Conservation (phyloP, 1,284 basidiomycete species). For the Singerocomus inundabilis region DNA sequence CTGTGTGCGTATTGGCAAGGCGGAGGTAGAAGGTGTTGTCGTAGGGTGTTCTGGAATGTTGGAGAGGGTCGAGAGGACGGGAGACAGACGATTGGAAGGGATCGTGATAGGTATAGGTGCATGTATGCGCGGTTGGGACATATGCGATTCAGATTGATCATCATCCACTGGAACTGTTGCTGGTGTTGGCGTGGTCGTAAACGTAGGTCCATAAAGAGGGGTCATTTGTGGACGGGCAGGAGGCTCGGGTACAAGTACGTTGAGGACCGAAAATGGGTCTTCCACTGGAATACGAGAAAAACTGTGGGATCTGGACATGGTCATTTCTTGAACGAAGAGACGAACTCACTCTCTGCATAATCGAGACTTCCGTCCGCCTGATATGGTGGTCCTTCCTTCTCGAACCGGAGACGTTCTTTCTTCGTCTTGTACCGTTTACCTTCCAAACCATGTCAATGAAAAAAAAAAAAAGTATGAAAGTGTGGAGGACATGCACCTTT, state of each 20-base stretch:
- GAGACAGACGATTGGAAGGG: slow-evolving; percentile 14
- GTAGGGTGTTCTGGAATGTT: slow-evolving; percentile 1
- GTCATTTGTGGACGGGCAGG: slow-evolving; percentile 51
- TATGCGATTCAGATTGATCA: slow-evolving; percentile 4
- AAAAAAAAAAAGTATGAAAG: neutral
- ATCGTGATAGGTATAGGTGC: slow-evolving; percentile 12
- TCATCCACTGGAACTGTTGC: neutral
- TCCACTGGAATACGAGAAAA: slow-evolving; percentile 52
- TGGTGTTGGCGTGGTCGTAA: slow-evolving; percentile 4
- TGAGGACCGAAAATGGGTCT: slow-evolving; percentile 69
- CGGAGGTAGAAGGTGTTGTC: slow-evolving; percentile 1
- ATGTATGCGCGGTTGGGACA: neutral
- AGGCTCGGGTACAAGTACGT: slow-evolving; percentile 58
- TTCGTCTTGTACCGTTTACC: slow-evolving; percentile 76
- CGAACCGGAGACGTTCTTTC: slow-evolving; percentile 70
- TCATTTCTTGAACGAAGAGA: slow-evolving; percentile 1
- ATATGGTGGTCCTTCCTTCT: slow-evolving; percentile 68
- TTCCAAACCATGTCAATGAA: slow-evolving; percentile 22
- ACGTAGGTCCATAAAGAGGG: slow-evolving; percentile 51
- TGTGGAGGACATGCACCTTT: slow-evolving; percentile 46
- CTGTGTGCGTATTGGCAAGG: neutral
- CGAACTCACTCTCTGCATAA: slow-evolving; percentile 57
- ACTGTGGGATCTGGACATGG: neutral
- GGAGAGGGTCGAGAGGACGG: slow-evolving; percentile 19
- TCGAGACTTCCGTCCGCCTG: slow-evolving; percentile 70